Percentiles rank a stretch among this genome's conserved stretches.
phyloP scores from a whole-genome alignment of 352 stramenopile species.

The Phytophthora idaei region DNA sequence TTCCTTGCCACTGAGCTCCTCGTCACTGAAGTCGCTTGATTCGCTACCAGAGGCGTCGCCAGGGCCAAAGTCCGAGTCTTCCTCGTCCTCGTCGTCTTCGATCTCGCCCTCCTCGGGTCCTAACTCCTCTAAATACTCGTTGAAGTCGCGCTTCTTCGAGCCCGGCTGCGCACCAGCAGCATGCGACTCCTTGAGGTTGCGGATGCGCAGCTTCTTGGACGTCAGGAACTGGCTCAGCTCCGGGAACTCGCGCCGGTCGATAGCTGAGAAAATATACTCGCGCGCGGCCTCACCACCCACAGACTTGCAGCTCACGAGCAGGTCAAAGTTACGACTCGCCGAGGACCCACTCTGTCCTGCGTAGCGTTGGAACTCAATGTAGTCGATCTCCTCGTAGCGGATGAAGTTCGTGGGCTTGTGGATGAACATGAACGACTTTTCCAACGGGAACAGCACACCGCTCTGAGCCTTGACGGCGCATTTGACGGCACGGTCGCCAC shows the following conservation, averaged over 20 bases:
- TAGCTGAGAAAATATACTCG: conserved; percentile 96
- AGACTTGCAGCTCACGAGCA: conserved; percentile 92
- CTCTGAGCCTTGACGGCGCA: conserved; percentile 95
- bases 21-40: conserved; percentile 85
- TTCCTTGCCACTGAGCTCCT: conserved; percentile 80
- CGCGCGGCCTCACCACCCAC: conserved; percentile 80
- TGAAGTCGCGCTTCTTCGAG: conserved; percentile 79
- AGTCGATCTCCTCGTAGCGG: conserved; percentile 98
- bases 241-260: conserved; percentile 95
- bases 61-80: conserved; percentile 94
- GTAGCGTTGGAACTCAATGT: conserved; percentile 98
- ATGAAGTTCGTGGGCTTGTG: conserved; percentile 99
- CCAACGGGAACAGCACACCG: conserved; percentile 96
- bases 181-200: conserved; percentile 92
- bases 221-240: conserved; percentile 95
- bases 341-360: conserved; percentile 86
- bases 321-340: conserved; percentile 96
- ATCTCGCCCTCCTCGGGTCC: conserved; percentile 88
- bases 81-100: conserved; percentile 90
- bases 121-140: conserved; percentile 80
- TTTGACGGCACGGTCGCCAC: conserved; percentile 87
- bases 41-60: conserved; percentile 65
- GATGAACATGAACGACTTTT: conserved; percentile 99
- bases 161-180: conserved; percentile 35
- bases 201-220: conserved; percentile 94